These are phyloP conservation scores for Podila epicladia DNA, from an alignment of 192 early-diverging fungal species.

Conservation along the genomic window DNA sequence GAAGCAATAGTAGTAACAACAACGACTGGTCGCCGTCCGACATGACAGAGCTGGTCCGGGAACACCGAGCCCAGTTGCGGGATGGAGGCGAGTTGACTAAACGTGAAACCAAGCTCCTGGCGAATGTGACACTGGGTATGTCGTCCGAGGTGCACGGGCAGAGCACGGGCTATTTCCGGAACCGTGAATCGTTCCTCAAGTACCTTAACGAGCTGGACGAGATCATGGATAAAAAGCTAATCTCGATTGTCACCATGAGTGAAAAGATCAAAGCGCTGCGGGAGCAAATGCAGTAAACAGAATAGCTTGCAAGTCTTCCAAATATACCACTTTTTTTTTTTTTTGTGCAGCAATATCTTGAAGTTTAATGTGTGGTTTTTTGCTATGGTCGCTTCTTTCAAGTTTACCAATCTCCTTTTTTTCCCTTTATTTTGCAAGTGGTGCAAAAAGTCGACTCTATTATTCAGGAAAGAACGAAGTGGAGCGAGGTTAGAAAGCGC, in stretches of 20 bases:
- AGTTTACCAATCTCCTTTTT: too few species aligned
- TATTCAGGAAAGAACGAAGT: too few species aligned
- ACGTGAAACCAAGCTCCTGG: conserved; percentile 66
- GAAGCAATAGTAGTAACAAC: background rate
- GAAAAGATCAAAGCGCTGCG: conserved; percentile 1
- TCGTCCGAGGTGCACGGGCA: conserved; percentile 19
- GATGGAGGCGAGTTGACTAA: conserved; percentile 65
- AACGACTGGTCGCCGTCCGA: conserved; percentile 28
- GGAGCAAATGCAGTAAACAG: background rate
- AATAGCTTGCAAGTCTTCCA: background rate
- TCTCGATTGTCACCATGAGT: background rate
- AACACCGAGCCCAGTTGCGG: conserved; percentile 69
- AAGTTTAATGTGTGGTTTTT: background rate
- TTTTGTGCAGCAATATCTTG: background rate
- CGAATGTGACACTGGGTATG: conserved; percentile 65
- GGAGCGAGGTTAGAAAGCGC: too few species aligned
- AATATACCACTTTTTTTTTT: background rate
- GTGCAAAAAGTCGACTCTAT: too few species aligned
- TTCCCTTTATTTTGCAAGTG: too few species aligned
- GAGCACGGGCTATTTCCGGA: background rate
- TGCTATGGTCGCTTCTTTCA: background rate
- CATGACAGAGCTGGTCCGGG: conserved; percentile 64
- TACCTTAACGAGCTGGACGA: conserved; percentile 7
- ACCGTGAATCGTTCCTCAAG: conserved; percentile 3
- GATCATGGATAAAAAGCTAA: conserved; percentile 2